These are phyloP conservation scores for Tulasnella sp. DNA, from an alignment of 768 basidiomycete genomes.

Conservation along the genomic window DNA sequence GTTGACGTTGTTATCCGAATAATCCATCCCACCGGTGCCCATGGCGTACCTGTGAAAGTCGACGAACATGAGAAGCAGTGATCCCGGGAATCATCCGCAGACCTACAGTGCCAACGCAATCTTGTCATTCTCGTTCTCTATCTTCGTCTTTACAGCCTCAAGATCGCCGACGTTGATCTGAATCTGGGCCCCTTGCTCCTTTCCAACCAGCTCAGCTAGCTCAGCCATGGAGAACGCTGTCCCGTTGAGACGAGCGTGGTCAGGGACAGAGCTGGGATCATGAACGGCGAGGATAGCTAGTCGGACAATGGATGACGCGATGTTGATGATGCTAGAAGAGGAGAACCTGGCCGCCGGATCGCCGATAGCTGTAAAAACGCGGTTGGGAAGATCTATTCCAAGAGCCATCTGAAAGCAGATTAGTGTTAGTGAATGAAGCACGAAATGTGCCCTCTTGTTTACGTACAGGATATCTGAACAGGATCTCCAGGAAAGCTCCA, in stretches of 20 bases:
- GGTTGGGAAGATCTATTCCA: slow-evolving; percentile 5
- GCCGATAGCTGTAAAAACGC: neutral
- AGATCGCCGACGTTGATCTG: neutral
- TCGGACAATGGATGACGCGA: slow-evolving; percentile 2
- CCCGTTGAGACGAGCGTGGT: slow-evolving; percentile 11
- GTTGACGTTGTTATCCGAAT: neutral
- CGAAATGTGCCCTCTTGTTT: neutral
- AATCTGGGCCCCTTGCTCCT: neutral
- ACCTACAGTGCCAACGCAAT: neutral
- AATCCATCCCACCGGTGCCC: neutral
- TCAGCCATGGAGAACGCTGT: neutral
- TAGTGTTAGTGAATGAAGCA: neutral
- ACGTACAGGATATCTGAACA: neutral
- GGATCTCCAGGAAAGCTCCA: slow-evolving; percentile 2
- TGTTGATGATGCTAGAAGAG: neutral
- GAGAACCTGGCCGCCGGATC: neutral
- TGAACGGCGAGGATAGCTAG: slow-evolving; percentile 2
- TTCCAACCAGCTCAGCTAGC: slow-evolving; percentile 5
- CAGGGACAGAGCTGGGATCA: slow-evolving; percentile 9
- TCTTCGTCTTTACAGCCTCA: neutral
- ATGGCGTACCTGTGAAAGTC: neutral
- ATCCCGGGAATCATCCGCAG: neutral
- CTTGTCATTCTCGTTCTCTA: neutral
- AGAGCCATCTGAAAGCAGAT: neutral
- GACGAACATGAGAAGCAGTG: neutral